Percentiles rank a stretch among this genome's conserved stretches.
Evolutionary conservation across 176 grass and related monocot genomes (phyloP).

Genomic region (Lolium perenne): DNA sequence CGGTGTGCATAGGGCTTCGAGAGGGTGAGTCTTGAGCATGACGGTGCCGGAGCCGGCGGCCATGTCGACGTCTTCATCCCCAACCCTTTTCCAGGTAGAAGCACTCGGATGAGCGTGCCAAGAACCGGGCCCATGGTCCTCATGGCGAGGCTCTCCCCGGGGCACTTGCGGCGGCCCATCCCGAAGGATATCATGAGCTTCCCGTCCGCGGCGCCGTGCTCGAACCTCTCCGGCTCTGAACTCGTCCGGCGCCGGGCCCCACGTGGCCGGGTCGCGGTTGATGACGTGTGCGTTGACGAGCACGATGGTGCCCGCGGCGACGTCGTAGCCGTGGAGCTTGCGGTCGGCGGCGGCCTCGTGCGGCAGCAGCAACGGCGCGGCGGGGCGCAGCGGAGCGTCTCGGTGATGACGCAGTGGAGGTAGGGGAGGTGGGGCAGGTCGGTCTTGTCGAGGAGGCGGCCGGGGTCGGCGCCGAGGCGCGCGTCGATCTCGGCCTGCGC

Average conservation of each 20-base stretch:
- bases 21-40: conserved; percentile 32
- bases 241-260: not conserved
- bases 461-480: conserved; percentile 24
- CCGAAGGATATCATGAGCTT: conserved; percentile 20
- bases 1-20: conserved; percentile 48
- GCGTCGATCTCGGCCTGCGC: conserved; percentile 52
- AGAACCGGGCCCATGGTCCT: conserved; percentile 34
- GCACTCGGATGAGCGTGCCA: conserved; percentile 64
- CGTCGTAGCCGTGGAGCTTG: conserved; percentile 17
- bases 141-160: conserved; percentile 20
- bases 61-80: conserved; percentile 48
- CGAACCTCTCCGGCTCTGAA: conserved; percentile 37
- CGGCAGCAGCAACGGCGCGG: not conserved
- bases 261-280: not conserved
- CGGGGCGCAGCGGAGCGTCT: conserved; percentile 15
- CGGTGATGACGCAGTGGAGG: conserved; percentile 5
- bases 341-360: conserved; percentile 28
- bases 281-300: conserved; percentile 15
- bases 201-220: conserved; percentile 2
- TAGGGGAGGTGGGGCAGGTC: conserved; percentile 26
- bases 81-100: conserved; percentile 55
- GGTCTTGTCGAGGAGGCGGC: conserved; percentile 1
- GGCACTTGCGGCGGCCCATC: conserved; percentile 30
- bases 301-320: conserved; percentile 17
- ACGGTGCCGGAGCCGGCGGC: not conserved